phyloP scores from a whole-genome alignment of 148 eudicot genomes.

The Vaccinium vitisidaea region DNA sequence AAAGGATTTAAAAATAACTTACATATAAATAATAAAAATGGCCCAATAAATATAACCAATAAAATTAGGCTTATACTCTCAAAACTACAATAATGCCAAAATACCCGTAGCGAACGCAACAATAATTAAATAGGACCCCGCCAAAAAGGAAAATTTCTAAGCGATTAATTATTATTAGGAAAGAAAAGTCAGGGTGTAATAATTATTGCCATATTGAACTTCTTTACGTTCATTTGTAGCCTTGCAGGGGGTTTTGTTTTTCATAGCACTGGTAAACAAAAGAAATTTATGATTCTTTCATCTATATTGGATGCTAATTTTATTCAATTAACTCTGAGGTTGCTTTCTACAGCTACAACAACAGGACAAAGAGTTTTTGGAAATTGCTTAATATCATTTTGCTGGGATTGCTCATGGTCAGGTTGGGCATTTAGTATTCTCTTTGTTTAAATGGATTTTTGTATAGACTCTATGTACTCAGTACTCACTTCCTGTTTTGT shows the following conservation, averaged over 20 bases:
- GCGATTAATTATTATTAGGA: too few species aligned
- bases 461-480: constrained; percentile 13
- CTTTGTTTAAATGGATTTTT: not conserved
- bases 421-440: constrained; percentile 38
- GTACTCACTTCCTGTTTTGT: constrained; percentile 32
- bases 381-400: constrained; percentile 47
- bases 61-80: too few species aligned
- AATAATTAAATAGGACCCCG: too few species aligned
- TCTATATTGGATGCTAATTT: not conserved
- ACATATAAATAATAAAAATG: too few species aligned
- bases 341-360: constrained; percentile 60
- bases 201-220: not conserved
- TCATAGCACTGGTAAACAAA: not conserved
- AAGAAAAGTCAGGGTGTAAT: too few species aligned
- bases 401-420: constrained; percentile 65
- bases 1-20: too few species aligned
- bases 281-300: not conserved
- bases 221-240: not conserved
- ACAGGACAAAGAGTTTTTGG: constrained; percentile 81
- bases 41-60: too few species aligned
- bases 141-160: too few species aligned
- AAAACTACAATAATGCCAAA: too few species aligned
- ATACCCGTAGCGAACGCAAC: too few species aligned
- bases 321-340: constrained; percentile 14
- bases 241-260: constrained; percentile 1